A percentile compares a stretch with the other conserved stretches of the same genome.
Evolutionary conservation across 495 filamentous ascomycete species (phyloP).

Genomic region (Barbatosphaeria neglecta): DNA sequence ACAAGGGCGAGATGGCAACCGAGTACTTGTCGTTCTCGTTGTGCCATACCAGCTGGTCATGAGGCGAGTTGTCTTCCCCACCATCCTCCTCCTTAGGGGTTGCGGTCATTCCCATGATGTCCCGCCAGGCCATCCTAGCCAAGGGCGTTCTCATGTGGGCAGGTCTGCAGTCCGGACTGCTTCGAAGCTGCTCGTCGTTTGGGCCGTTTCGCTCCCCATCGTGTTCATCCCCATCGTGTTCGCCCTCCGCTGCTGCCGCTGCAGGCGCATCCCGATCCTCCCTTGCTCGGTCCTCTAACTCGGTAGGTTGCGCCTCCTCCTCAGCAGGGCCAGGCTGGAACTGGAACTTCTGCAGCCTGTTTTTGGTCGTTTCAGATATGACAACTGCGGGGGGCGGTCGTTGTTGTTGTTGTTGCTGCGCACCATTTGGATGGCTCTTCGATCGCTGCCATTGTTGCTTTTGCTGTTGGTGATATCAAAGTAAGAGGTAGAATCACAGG

Average conservation of each 20-base stretch:
- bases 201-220: too few species aligned
- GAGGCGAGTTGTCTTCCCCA: slow-evolving; percentile 32
- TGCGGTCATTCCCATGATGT: slow-evolving; percentile 67
- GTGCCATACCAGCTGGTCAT: slow-evolving; percentile 30
- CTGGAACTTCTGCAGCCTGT: slow-evolving; percentile 38
- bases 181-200: too few species aligned
- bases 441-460: slow-evolving; percentile 36
- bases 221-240: slow-evolving; percentile 8
- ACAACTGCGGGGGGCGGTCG: slow-evolving; percentile 20
- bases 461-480: slow-evolving; percentile 3
- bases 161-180: slow-evolving; percentile 9
- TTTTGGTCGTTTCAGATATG: slow-evolving; percentile 36
- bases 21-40: slow-evolving; percentile 18
- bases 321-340: slow-evolving; percentile 15
- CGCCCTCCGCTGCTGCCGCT: slow-evolving; percentile 3
- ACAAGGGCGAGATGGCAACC: slow-evolving; percentile 34
- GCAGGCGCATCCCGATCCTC: background rate
- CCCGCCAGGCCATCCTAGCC: slow-evolving; percentile 60
- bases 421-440: slow-evolving; percentile 29
- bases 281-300: background rate
- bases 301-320: background rate
- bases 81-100: slow-evolving; percentile 17
- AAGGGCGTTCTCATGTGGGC: slow-evolving; percentile 62
- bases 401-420: slow-evolving; percentile 6
- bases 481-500: background rate